phyloP scores from a whole-genome alignment of 1,284 basidiomycete species.

The Ceratobasidium sp. region DNA sequence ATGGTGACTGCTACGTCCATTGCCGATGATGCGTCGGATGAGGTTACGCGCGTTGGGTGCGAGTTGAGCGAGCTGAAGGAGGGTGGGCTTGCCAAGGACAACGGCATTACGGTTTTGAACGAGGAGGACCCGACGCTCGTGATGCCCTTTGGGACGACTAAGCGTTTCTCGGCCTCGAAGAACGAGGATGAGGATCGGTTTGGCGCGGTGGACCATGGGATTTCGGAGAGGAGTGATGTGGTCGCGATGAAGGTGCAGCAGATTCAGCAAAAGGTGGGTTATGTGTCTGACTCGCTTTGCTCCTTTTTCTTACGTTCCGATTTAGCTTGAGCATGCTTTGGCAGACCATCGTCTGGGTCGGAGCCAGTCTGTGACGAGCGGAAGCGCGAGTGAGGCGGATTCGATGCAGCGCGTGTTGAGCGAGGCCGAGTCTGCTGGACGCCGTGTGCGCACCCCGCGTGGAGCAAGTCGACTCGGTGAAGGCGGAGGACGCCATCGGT shows the following conservation, averaged over 20 bases:
- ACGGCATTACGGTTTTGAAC: constrained; percentile 45
- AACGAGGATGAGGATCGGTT: constrained; percentile 69
- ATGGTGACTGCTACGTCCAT: constrained; percentile 57
- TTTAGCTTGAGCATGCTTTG: constrained; percentile 75
- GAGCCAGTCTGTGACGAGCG: constrained; percentile 38
- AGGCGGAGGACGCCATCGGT: constrained; percentile 23
- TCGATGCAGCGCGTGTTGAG: constrained; percentile 41
- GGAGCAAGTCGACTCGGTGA: constrained; percentile 15
- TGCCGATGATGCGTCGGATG: constrained; percentile 58
- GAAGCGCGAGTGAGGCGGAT: constrained; percentile 33
- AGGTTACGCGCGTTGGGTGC: constrained; percentile 27
- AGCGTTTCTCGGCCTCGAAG: constrained; percentile 74
- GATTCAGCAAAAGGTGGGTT: constrained; percentile 79
- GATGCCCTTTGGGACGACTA: constrained; percentile 49
- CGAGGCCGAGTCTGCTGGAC: constrained; percentile 29
- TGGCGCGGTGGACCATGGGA: constrained; percentile 83
- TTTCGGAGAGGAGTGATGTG: constrained; percentile 80
- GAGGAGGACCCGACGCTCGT: constrained; percentile 59
- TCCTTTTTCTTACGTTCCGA: constrained; percentile 33
- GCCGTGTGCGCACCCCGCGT: constrained; percentile 38
- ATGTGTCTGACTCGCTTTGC: constrained; percentile 44
- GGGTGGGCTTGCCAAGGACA: background rate
- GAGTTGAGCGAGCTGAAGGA: constrained; percentile 34
- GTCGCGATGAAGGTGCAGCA: constrained; percentile 84
- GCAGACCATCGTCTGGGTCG: constrained; percentile 51